Conservation (phyloP, 352 stramenopile species). For the Pythium brassicae region DNA sequence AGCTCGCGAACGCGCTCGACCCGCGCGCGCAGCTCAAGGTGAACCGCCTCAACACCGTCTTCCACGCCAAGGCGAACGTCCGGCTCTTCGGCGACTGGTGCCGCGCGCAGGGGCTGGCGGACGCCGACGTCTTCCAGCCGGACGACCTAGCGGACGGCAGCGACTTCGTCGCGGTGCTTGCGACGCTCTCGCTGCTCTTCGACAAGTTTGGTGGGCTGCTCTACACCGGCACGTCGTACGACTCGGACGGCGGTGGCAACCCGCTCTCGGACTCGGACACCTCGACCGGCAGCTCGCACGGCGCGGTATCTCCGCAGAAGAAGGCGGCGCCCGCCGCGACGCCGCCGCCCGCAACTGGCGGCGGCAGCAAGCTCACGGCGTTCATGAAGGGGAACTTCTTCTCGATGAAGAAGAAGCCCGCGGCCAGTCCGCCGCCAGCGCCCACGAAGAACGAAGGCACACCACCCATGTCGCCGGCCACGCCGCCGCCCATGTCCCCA, state of each 20-base stretch:
- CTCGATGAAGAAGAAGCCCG: constrained; percentile 60
- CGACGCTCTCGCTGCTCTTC: constrained; percentile 82
- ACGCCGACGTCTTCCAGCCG: constrained; percentile 71
- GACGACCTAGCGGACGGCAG: constrained; percentile 73
- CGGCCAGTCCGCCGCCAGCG: constrained; percentile 12
- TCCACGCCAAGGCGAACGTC: constrained; percentile 85
- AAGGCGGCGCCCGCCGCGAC: constrained; percentile 4
- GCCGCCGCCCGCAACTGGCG: constrained; percentile 44
- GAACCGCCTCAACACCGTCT: constrained; percentile 87
- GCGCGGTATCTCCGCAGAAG: constrained; percentile 45
- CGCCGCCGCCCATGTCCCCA: constrained; percentile 49
- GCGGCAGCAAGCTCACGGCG: constrained; percentile 65
- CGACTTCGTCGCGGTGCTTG: constrained; percentile 58
- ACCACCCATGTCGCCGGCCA: constrained; percentile 41
- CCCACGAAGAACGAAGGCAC: constrained; percentile 45
- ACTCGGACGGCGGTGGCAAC: constrained; percentile 34
- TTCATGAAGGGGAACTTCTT: constrained; percentile 85
- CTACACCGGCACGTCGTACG: constrained; percentile 22
- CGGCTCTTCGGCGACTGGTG: constrained; percentile 83
- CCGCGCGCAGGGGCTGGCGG: constrained; percentile 53
- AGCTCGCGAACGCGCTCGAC: constrained; percentile 82
- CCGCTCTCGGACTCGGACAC: constrained; percentile 75
- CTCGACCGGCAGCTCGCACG: constrained; percentile 53
- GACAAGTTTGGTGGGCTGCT: constrained; percentile 69
- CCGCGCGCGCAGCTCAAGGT: constrained; percentile 68